A percentile compares a stretch with the other conserved stretches of the same genome.
Evolutionary conservation across 805 yeast species (phyloP).

Genomic region (Yamadazyma olivae): DNA sequence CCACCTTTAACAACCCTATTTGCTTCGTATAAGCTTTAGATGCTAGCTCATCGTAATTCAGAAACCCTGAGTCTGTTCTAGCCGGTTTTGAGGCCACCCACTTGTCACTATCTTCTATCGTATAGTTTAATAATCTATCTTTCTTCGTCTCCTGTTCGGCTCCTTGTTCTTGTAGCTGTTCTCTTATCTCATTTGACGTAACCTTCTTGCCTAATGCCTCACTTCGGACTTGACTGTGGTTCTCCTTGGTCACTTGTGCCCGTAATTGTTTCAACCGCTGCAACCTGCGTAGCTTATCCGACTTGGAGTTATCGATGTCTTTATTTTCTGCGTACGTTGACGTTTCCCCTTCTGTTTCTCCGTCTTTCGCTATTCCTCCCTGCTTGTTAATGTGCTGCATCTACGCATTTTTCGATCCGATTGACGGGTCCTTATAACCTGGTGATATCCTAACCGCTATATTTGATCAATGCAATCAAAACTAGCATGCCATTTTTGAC

Average conservation of each 20-base stretch:
- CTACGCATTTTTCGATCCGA: background rate
- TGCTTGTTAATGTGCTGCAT: too few relatives aligned
- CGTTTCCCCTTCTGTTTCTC: too few relatives aligned
- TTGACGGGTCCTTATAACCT: too few relatives aligned
- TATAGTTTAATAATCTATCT: conserved; percentile 16
- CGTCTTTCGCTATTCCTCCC: too few relatives aligned
- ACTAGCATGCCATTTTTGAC: too few relatives aligned
- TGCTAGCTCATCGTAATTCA: conserved; percentile 51
- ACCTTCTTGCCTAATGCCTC: conserved; percentile 14
- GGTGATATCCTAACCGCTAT: too few relatives aligned
- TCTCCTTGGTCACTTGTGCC: conserved; percentile 6
- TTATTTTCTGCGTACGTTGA: too few relatives aligned
- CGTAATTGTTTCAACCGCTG: conserved; percentile 2
- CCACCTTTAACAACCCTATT: conserved; percentile 32
- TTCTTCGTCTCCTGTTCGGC: background rate
- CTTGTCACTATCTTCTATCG: conserved; percentile 61
- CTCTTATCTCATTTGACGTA: background rate
- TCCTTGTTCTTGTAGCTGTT: background rate
- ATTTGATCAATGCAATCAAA: too few relatives aligned
- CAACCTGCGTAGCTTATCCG: background rate
- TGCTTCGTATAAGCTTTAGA: conserved; percentile 58
- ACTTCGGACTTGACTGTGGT: conserved; percentile 36
- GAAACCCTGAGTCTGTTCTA: background rate
- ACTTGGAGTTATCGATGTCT: too few relatives aligned
- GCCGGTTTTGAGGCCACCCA: conserved; percentile 45